Evolutionary conservation across 306 rosid species (phyloP).

Genomic region (Cyclanthera cordifolia): DNA sequence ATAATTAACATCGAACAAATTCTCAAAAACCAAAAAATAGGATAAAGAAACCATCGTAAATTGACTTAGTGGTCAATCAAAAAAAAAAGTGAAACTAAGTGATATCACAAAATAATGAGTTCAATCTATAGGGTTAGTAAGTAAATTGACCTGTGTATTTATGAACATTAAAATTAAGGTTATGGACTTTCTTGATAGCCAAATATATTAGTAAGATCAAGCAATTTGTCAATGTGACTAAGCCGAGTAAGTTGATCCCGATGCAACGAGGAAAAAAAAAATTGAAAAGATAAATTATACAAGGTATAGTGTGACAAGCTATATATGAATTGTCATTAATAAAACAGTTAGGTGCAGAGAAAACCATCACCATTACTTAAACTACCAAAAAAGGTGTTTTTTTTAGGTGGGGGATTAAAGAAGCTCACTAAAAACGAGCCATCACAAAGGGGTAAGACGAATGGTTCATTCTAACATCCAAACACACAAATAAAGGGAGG

Average conservation of each 20-base stretch:
- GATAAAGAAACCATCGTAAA: too few species aligned
- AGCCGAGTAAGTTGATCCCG: too few species aligned
- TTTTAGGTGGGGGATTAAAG: neutral
- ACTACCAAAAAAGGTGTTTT: neutral
- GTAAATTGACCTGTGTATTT: too few species aligned
- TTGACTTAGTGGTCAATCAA: too few species aligned
- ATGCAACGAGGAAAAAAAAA: too few species aligned
- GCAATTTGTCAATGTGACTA: too few species aligned
- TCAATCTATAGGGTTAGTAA: too few species aligned
- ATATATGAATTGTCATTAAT: constrained; percentile 1
- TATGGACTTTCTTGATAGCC: too few species aligned
- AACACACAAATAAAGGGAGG: neutral
- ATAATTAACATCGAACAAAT: neutral
- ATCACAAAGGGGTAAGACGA: constrained; percentile 7
- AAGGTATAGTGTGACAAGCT: neutral
- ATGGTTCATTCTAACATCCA: neutral
- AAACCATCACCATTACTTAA: neutral
- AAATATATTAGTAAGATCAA: too few species aligned
- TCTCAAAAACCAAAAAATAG: neutral
- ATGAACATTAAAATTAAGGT: too few species aligned
- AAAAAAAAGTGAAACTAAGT: too few species aligned
- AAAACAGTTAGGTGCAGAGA: constrained; percentile 2
- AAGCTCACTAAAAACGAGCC: constrained; percentile 12
- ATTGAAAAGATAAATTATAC: neutral
- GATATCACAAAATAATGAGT: too few species aligned